phyloP scores from a whole-genome alignment of 148 eudicot genomes.

The Pouteria glomerata region DNA sequence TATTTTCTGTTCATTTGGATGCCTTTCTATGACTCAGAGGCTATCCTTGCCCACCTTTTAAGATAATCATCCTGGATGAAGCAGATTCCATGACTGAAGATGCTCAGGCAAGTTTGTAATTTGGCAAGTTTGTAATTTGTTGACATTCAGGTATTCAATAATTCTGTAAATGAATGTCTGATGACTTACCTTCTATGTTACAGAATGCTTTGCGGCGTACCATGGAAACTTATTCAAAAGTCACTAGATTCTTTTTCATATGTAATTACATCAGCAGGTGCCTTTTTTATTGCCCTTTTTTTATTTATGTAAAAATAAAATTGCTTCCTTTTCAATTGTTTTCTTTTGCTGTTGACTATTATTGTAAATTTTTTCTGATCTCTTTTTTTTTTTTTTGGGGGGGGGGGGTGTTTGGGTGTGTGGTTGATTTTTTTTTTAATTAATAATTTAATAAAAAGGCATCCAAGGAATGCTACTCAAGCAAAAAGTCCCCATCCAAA shows the following conservation, averaged over 20 bases:
- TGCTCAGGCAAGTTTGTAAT: slow-evolving; percentile 64
- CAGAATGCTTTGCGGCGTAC: slow-evolving; percentile 98
- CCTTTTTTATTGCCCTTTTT: slow-evolving; percentile 5
- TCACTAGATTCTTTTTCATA: slow-evolving; percentile 93
- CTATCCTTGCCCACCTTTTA: slow-evolving; percentile 92
- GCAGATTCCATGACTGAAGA: slow-evolving; percentile 99
- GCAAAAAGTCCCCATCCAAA: no score
- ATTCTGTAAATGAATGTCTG: background rate
- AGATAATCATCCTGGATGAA: slow-evolving; percentile 89
- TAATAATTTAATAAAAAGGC: no score
- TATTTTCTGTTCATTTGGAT: slow-evolving; percentile 1
- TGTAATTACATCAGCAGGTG: slow-evolving; percentile 98
- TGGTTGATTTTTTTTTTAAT: no score
- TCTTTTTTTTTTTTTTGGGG: no score
- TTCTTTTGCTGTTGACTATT: background rate
- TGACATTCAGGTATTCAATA: background rate
- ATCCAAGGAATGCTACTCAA: no score
- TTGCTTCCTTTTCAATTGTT: background rate
- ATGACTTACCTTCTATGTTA: slow-evolving; percentile 6
- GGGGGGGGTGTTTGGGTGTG: no score
- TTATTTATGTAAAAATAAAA: no score
- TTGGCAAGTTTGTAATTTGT: slow-evolving; percentile 9
- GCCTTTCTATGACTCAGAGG: slow-evolving; percentile 34
- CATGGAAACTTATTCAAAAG: slow-evolving; percentile 96
- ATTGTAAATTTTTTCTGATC: background rate